Evolutionary conservation across 2,329 filamentous ascomycete species (phyloP), one percentile per base, ranked within the genome.

Genomic region (Neonectria sp.): DNA sequence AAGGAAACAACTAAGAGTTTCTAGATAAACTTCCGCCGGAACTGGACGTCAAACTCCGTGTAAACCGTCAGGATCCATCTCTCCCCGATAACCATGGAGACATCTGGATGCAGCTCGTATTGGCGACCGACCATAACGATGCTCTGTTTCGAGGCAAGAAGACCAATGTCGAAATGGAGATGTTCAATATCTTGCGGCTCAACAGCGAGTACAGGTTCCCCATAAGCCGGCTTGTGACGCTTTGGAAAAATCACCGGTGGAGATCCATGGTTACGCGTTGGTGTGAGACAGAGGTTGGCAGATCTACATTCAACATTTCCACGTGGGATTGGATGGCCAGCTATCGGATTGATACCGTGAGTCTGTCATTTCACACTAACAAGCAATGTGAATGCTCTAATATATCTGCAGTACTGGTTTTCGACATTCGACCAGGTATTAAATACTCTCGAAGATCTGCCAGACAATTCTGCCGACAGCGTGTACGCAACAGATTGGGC

Each of bases 101-200:
- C 29, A 64, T 71, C 35, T 73, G 45, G 69, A 65, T 51, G 35
- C 56, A 73, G 52, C 52, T 70, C 2, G 35, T 68, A 6, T 25
- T 46, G 27, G 25, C 49, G 13, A 46, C 21, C 4, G 31, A 21
- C 17, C 51, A 65, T 27, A 21, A 33, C 33, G 55, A 37, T 17
- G 9, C 33, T 17, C 33, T 68, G 3, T 68, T 68, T 43, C 15
- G 29, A 12, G 57, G 56, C 2, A 65, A 46, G 37, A 56, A 55
- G 21, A 9, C 37, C 35, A 24, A 46, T 3, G 57, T 68, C 6
- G 46, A 68, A 25, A 53, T 27, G n/a, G 45, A 51, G 27, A 59
- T 68, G 25, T 25, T 24, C 1, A 24, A 63, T 29, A 33, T 68
- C 3, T 27, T 68, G 6, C 58, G 33, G 7, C 58, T 66, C 4